These are phyloP conservation scores for Drechslerella coelobrocha DNA, from an alignment of 2,329 filamentous ascomycete species.

Conservation along the genomic window DNA sequence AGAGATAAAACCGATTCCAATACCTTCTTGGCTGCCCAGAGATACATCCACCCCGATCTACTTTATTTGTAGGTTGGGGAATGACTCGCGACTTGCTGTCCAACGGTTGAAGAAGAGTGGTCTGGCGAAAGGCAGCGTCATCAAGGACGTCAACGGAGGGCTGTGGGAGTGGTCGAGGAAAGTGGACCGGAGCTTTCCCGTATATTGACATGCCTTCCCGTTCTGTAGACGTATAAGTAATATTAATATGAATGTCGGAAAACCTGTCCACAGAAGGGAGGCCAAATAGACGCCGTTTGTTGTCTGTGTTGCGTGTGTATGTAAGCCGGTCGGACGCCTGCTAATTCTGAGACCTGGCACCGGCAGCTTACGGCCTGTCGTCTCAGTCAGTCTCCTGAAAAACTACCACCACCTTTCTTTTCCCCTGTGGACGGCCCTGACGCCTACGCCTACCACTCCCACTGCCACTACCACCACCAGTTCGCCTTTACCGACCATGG, in stretches of 20 bases:
- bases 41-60: constrained; percentile 66
- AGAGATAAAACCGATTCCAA: constrained; percentile 7
- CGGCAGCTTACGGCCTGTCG: neutral
- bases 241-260: too few relatives aligned
- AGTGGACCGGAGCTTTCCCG: constrained; percentile 68
- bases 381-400: neutral
- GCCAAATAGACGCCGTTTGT: too few relatives aligned
- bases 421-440: constrained; percentile 27
- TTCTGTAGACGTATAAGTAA: constrained; percentile 1
- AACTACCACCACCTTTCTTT: neutral
- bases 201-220: constrained; percentile 61
- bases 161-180: constrained; percentile 74
- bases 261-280: constrained; percentile 4
- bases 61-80: constrained; percentile 75
- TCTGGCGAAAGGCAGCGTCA: constrained; percentile 63
- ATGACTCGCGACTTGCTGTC: constrained; percentile 77
- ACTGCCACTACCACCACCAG: constrained; percentile 9
- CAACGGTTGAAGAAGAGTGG: constrained; percentile 68
- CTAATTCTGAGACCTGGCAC: neutral
- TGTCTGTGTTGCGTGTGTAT: neutral
- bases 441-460: constrained; percentile 8
- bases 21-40: constrained; percentile 59
- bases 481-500: constrained; percentile 25
- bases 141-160: constrained; percentile 75
- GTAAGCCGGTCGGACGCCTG: neutral